Base-by-base conservation (phyloP, 768 basidiomycete genomes). In the Tricholoma sp. region DNA sequence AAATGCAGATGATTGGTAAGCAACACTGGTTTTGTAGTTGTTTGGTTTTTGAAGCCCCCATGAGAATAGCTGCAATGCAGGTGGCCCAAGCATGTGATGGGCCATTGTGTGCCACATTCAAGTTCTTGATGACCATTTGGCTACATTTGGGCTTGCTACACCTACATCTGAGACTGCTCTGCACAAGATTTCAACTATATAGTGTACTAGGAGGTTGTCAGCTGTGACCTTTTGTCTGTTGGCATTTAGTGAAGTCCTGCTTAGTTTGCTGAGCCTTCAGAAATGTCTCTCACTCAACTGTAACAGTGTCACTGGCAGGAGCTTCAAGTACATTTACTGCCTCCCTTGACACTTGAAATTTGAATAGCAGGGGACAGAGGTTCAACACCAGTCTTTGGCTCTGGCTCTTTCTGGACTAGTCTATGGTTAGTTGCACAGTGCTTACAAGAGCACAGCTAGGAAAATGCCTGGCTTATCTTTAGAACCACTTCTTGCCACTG, bases 241-340 rank as follows among this genome's bases (percentile, higher is more conserved):
- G 44, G 32, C 53, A 54, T 54, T 54, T 36, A 54, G 53, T 54
- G 45, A 54, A 54, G 53, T 54, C n/a, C 29, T 47, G 45, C 53
- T 54, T 41, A 56, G 49, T 51, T 49, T 56, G 24, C 24, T 24
- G 42, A 56, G 41, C 41, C 55, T 56, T 32, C 42, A 29, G 17
- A n/a, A 44, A 54, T 29, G 44, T 54, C 53, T 45, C 42, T 56
- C 50, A 56, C 55, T 56, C 33, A 54, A 48, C 15, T 1, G 24
- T 37, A 54, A 48, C 15, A 2, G 24, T 37, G 37, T 39, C n/a
- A n/a, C n/a, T n/a, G n/a, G n/a, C 37, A 39, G 37, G 37, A n/a
- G 37, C 12, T 39, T 39, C n/a, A 4, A 39, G 37, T 39, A 39
- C 50, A 17, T 34, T 52, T 34, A 52, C 50, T 37, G 34, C 50